Conservation (phyloP, 106 monocot genomes). For the Phalaenopsis equestris region DNA sequence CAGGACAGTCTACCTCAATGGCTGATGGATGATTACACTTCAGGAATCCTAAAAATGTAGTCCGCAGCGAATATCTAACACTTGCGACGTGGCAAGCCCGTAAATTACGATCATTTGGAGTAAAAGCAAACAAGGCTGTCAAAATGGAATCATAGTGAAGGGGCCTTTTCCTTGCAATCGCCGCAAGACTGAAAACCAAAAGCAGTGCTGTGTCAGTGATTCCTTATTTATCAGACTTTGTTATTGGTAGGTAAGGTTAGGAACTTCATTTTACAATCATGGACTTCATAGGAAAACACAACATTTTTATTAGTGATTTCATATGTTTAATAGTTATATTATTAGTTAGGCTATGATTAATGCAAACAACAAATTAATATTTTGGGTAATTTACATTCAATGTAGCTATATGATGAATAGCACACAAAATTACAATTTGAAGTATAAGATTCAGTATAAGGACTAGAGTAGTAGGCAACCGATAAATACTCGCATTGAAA, state of each 20-base stretch:
- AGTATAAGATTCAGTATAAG: neutral
- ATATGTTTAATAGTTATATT: no score
- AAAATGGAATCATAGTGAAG: conserved; percentile 48
- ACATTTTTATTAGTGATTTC: no score
- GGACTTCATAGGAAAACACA: no score
- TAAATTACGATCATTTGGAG: conserved; percentile 34
- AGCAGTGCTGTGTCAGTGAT: neutral
- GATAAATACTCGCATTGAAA: neutral
- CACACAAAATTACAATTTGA: neutral
- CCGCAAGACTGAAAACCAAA: conserved; percentile 57
- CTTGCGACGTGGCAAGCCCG: conserved; percentile 57
- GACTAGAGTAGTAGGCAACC: neutral
- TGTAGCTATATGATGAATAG: neutral
- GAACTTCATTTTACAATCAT: no score
- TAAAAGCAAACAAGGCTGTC: conserved; percentile 53
- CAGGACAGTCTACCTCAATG: conserved; percentile 46
- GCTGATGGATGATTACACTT: conserved; percentile 59
- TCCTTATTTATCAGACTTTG: no score
- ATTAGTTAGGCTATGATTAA: no score
- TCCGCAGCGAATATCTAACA: conserved; percentile 64
- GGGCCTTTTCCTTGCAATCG: conserved; percentile 74
- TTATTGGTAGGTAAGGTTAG: no score
- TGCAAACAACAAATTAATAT: no score
- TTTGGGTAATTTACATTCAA: no score
- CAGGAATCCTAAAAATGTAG: conserved; percentile 69